Evolutionary conservation across 2,329 filamentous ascomycete genomes (phyloP).

Genomic region (Paecilomyces sp.): DNA sequence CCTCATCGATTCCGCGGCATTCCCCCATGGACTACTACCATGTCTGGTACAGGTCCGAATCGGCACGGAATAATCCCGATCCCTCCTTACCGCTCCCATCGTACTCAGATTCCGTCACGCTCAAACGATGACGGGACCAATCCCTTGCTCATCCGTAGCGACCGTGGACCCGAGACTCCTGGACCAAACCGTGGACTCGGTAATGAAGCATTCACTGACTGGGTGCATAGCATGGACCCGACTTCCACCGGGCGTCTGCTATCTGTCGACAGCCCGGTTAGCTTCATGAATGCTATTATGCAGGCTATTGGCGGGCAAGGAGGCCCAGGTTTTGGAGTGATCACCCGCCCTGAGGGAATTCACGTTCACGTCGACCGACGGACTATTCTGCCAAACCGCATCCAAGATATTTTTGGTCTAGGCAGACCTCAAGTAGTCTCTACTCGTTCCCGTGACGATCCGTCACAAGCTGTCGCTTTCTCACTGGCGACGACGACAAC

Average conservation of each 20-base stretch:
- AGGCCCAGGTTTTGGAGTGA: slow-evolving; percentile 34
- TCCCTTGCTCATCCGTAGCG: slow-evolving; percentile 67
- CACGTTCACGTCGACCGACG: slow-evolving; percentile 49
- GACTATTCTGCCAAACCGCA: slow-evolving; percentile 42
- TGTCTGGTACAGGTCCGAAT: slow-evolving; percentile 51
- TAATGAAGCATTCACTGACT: slow-evolving; percentile 42
- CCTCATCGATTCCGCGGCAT: slow-evolving; percentile 51
- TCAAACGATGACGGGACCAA: slow-evolving; percentile 75
- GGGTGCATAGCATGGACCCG: slow-evolving; percentile 46
- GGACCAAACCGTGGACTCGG: slow-evolving; percentile 28
- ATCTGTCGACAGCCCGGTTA: slow-evolving; percentile 45
- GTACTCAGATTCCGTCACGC: slow-evolving; percentile 41
- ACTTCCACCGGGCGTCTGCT: slow-evolving; percentile 38
- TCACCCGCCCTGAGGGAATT: slow-evolving; percentile 44
- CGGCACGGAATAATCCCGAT: slow-evolving; percentile 36
- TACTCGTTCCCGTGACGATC: slow-evolving; percentile 39
- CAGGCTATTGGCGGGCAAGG: slow-evolving; percentile 45
- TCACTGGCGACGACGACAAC: slow-evolving; percentile 61
- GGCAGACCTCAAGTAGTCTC: slow-evolving; percentile 21
- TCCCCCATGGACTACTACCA: slow-evolving; percentile 58
- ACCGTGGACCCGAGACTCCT: slow-evolving; percentile 22
- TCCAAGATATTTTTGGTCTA: slow-evolving; percentile 43
- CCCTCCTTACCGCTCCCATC: slow-evolving; percentile 38
- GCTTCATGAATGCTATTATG: slow-evolving; percentile 52
- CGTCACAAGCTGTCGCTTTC: slow-evolving; percentile 69